These are phyloP conservation scores for Colletotrichum musicola DNA, from an alignment of 2,329 filamentous ascomycete species.

Conservation along the genomic window DNA sequence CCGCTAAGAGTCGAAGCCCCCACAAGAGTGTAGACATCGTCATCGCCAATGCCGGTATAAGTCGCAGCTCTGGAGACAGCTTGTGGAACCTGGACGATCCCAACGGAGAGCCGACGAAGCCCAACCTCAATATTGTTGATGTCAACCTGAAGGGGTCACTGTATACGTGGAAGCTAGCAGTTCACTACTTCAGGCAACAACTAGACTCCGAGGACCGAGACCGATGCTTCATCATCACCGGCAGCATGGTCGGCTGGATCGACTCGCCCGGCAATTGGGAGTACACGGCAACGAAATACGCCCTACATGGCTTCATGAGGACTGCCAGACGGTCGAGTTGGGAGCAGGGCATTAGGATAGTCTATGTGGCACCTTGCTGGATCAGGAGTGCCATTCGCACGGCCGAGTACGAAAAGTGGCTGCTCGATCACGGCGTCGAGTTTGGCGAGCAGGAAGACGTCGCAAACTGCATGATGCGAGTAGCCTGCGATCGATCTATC, in stretches of 20 bases:
- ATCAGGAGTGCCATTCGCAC: slow-evolving; percentile 52
- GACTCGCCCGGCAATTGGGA: slow-evolving; percentile 57
- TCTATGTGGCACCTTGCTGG: slow-evolving; percentile 60
- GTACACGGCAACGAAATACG: slow-evolving; percentile 60
- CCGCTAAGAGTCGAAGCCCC: slow-evolving; percentile 51
- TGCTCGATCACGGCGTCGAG: slow-evolving; percentile 53
- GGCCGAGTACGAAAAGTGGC: slow-evolving; percentile 56
- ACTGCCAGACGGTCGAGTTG: slow-evolving; percentile 52
- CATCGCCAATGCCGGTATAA: slow-evolving; percentile 62
- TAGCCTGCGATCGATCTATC: slow-evolving; percentile 48
- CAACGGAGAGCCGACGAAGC: slow-evolving; percentile 49
- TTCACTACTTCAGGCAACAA: slow-evolving; percentile 59
- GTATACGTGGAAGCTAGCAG: slow-evolving; percentile 60
- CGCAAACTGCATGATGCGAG: slow-evolving; percentile 49
- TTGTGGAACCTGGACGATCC: slow-evolving; percentile 54
- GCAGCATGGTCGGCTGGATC: slow-evolving; percentile 61
- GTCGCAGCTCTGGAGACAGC: slow-evolving; percentile 50
- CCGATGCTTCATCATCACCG: slow-evolving; percentile 62
- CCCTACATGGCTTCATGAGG: slow-evolving; percentile 57
- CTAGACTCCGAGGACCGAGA: slow-evolving; percentile 54
- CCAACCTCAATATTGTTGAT: slow-evolving; percentile 55
- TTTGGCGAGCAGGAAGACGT: slow-evolving; percentile 53
- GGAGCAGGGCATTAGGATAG: slow-evolving; percentile 59
- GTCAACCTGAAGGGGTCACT: slow-evolving; percentile 56
- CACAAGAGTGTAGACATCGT: slow-evolving; percentile 58